Base-by-base conservation (phyloP, 768 basidiomycete genomes). In the Tricholoma terreum region DNA sequence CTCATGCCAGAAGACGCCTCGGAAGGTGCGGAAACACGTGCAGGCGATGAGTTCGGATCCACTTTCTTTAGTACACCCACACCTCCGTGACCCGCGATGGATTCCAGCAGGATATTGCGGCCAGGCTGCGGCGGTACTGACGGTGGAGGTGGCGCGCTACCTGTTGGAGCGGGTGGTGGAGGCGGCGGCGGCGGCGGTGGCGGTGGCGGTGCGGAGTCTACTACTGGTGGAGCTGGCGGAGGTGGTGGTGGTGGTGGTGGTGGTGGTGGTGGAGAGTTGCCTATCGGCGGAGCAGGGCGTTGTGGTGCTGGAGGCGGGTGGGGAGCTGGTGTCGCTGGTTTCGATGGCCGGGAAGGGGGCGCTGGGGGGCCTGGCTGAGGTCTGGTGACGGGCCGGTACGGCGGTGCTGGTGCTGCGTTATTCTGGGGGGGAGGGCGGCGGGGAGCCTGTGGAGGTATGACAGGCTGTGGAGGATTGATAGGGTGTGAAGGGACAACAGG, bases 101-200 rank as follows among this genome's bases (percentile, higher is more conserved):
- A 58, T 2, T 63, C 62, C 19, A 63, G 49, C n/a, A 63, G 42
- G 8, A 58, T 54, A 33, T 24, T 43, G 21, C 91, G 82, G 5
- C 83, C 90, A 15, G 84, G 77, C 61, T 82, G 74, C 0, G 77
- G 79, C 3, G 82, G 77, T 0, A 78, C 74, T 0, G 79, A 75
- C 0, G 73, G 70, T 0, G 72, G 70, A 0, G 70, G 68, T 6
- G 69, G 67, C 0, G 61, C 61, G 1, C 58, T 68, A 1, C 73
- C 75, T 10, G 64, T 65, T 7, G 57, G 50, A 4, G 70, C 60
- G 5, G 73, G 67, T 1, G 80, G 75, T 2, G 83, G 80, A 0
- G 83, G 81, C 9, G 84, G 77, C 62, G 82, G 74, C 0, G 77
- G 79, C 3, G 82, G 77, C 0, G 79, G 75, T 0, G 79, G 75